These are phyloP conservation scores for Cercospora beticola DNA, from an alignment of 2,329 filamentous ascomycete species.

Conservation along the genomic window DNA sequence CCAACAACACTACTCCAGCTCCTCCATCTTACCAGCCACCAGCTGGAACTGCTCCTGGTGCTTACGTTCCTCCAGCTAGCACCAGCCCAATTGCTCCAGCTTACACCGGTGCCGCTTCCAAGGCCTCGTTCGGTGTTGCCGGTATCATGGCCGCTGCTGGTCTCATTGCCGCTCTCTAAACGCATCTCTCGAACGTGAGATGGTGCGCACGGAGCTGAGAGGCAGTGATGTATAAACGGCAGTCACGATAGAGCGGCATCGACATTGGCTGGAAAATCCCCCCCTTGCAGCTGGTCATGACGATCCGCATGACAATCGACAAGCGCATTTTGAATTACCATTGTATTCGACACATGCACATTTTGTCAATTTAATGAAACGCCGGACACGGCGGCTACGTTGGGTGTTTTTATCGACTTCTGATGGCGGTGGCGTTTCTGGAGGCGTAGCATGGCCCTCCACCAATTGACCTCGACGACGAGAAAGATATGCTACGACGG, in stretches of 20 bases:
- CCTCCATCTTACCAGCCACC: background rate
- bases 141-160: constrained; percentile 26
- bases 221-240: constrained; percentile 1
- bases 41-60: constrained; percentile 14
- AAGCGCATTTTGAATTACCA: constrained; percentile 11
- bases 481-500: constrained; percentile 10
- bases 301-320: constrained; percentile 7
- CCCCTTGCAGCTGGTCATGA: background rate
- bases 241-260: constrained; percentile 6
- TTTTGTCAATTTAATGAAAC: constrained; percentile 8
- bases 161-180: constrained; percentile 29
- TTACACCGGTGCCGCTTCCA: constrained; percentile 27
- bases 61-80: constrained; percentile 14
- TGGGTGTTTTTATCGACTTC: constrained; percentile 15
- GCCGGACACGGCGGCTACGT: background rate
- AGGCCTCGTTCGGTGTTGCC: constrained; percentile 27
- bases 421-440: constrained; percentile 10
- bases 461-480: background rate
- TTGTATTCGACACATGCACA: constrained; percentile 11
- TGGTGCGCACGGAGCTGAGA: background rate
- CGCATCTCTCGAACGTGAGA: background rate
- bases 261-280: background rate
- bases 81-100: constrained; percentile 19
- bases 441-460: constrained; percentile 4
- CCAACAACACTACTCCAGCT: constrained; percentile 15